Conservation (phyloP, 805 yeast species). For the Tetrapisispora pingtungensis region DNA sequence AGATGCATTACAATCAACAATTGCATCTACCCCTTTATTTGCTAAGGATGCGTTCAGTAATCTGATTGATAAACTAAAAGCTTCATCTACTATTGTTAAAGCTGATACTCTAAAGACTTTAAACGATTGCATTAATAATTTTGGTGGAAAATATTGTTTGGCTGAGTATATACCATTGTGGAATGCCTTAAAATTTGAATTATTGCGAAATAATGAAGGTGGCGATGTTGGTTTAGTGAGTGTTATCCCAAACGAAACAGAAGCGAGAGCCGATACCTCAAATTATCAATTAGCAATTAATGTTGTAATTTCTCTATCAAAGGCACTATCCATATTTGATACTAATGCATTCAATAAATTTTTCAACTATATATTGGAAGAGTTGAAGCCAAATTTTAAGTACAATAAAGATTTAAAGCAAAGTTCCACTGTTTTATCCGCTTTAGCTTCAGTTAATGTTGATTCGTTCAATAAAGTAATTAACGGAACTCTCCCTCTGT, state of each 20-base stretch:
- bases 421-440: conserved; percentile 49
- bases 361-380: conserved; percentile 35
- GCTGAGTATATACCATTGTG: conserved; percentile 67
- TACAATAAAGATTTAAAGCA: conserved; percentile 50
- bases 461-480: conserved; percentile 40
- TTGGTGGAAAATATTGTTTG: conserved; percentile 39
- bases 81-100: conserved; percentile 64
- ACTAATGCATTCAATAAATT: conserved; percentile 31
- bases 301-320: conserved; percentile 37
- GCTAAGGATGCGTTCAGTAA: conserved; percentile 70
- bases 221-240: conserved; percentile 13
- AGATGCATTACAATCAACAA: conserved; percentile 45
- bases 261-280: conserved; percentile 22
- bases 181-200: conserved; percentile 82
- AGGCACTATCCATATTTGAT: conserved; percentile 26
- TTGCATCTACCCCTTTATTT: conserved; percentile 50
- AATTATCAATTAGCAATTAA: conserved; percentile 34
- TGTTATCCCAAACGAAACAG: not conserved
- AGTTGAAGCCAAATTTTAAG: conserved; percentile 43
- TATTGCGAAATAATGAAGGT: conserved; percentile 68
- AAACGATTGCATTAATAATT: conserved; percentile 42
- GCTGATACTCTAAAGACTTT: conserved; percentile 64
- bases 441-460: conserved; percentile 40
- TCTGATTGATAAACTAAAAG: conserved; percentile 66
- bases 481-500: conserved; percentile 35